Base-by-base conservation (phyloP, 306 rosid genomes). In the Lathyrus tuberosus region DNA sequence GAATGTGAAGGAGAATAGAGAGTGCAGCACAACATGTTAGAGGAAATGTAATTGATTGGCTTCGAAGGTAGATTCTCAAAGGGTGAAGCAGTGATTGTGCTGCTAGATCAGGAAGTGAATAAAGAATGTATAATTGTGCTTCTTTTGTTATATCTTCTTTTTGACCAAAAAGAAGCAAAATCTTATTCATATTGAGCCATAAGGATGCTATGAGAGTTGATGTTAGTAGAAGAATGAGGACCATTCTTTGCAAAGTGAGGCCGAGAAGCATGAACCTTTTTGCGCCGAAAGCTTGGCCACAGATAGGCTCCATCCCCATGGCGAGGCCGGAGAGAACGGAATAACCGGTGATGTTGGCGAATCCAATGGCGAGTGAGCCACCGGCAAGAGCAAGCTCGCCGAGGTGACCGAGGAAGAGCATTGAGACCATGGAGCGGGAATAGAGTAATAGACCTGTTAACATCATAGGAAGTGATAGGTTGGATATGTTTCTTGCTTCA, bases 291-390 rank as follows among this genome's bases (percentile, higher is more conserved):
- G 85, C 81, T 13, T 81, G 85, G 0, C 61, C 76, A 17, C 85
- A 81, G 2, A 81, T 54, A 41, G 85, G 82, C 15, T 81, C 85
- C 81, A 81, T 81, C 1, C 85, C 85, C 70, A 68, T 76, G 84
- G 84, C 75, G 0, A 81, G 84, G 44, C 84, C 84, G 2, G 84
- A 76, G 79, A 81, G 40, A 35, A 35, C 40, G 0, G 40, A 35
- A 10, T 35, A 35, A 35, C 40, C 40, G 40, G 40, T 35, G 10
- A 35, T 35, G 40, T 35, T 35, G 3, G 40, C 40, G 3, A 35
- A 35, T 6, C 40, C 40, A 35, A 35, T 35, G 40, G 40, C 40
- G 10, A 35, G 40, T 7, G 40, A 35, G 40, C 40, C 40, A 35
- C 40, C 40, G 8, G 40, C 40, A 7, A 35, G 40, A 35, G 40